Evolutionary conservation across 176 grass and related monocot genomes (phyloP).

Genomic region (Ensete ventricosum): DNA sequence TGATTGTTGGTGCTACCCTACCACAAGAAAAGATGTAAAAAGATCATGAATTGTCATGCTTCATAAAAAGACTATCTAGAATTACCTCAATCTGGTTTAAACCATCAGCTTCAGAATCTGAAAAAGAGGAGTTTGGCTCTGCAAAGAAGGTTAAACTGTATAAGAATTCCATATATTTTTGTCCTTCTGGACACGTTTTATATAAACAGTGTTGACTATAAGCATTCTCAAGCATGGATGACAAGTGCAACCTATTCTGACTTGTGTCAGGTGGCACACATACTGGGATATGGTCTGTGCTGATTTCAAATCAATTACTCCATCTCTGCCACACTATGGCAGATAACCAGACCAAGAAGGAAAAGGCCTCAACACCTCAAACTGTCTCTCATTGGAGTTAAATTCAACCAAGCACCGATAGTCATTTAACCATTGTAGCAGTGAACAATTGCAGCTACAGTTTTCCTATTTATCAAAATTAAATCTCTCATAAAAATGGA

Average conservation of each 20-base stretch:
- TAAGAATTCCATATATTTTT: not conserved
- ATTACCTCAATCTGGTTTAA: slow-evolving; percentile 49
- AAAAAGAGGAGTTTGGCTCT: slow-evolving; percentile 35
- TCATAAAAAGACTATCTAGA: not conserved
- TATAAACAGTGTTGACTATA: not conserved
- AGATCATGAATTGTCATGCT: not conserved
- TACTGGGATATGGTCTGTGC: not conserved
- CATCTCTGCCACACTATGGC: no score
- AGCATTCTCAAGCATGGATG: not conserved
- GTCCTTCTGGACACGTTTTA: not conserved
- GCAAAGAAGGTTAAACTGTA: slow-evolving; percentile 16
- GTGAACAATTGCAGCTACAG: not conserved
- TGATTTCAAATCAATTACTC: not conserved
- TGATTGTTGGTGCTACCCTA: slow-evolving; percentile 45
- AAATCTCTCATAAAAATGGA: not conserved
- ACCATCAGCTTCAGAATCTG: slow-evolving; percentile 44
- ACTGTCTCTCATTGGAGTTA: no score
- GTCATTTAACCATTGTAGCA: not conserved
- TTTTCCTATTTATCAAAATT: not conserved
- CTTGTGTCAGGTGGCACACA: not conserved
- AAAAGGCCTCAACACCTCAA: no score
- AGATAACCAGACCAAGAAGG: no score
- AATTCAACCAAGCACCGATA: no score
- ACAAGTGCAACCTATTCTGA: not conserved
- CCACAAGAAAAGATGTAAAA: slow-evolving; percentile 31